Evolutionary conservation across 495 filamentous ascomycete genomes (phyloP), one percentile per base, ranked within the genome.

Genomic region (Extremus antarcticus): DNA sequence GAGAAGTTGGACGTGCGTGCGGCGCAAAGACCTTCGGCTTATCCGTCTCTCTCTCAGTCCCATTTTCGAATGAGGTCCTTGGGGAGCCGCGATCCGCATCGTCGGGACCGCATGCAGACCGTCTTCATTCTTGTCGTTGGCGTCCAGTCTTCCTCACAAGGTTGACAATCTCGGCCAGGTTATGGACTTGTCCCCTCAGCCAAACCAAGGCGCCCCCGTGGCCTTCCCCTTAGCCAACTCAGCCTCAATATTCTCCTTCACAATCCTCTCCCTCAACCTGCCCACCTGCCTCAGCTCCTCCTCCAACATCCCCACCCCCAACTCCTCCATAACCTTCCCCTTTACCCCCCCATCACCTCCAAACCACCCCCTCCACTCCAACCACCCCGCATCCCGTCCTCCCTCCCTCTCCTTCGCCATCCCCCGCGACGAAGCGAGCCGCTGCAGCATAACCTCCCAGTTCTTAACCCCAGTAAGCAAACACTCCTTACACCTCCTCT

Each of bases 391-490:
- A 25, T 24, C 38, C 25, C 43, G 10, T 19, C 57, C 53, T 17
- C 58, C 58, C 45, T 57, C 58, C 0, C 57, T 25, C 1, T 15
- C 32, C 38, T 46, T n/a, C 2, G 32, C 15, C 19, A 17, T 9
- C n/a, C 15, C 39, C 25, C 53, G 51, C 45, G 52, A 24, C 25
- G 24, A 43, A 15, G 55, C 29, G 19, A 65, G 46, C 20, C 43
- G 62, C n/a, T 32, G 46, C 24, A 62, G 55, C 62, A 65, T 63
- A 2, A 24, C 46, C 49, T 58, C 57, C 62, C 55, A 58, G 24
- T 64, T 64, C 9, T 24, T 32, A 1, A 64, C 35, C 9, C 54
- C 58, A 19, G 59, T 51, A 13, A 38, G 38, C 10, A 64, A 41
- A 38, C 62, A 64, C n/a, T 53, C 19, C 24, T 43, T 43, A 32